Evolutionary conservation across 306 rosid genomes (phyloP), one percentile per base, ranked within the genome.

Genomic region (Begonia masoniana): DNA sequence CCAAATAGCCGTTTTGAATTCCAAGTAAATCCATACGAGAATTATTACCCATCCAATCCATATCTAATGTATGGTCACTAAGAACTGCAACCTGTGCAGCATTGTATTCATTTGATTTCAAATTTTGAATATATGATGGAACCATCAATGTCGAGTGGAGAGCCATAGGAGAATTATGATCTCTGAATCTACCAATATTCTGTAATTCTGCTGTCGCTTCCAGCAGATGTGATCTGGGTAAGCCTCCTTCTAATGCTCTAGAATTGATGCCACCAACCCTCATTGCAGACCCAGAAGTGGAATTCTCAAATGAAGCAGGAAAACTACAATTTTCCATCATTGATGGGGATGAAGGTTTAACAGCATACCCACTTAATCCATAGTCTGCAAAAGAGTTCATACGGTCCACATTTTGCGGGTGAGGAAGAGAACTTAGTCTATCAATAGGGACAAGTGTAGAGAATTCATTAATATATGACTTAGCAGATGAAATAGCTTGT

Each of bases 1-100:
- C 99, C 15, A 81, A 68, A 69, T 86, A 83, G 50, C 84, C 99
- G 68, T 86, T 86, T 67, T 91, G 99, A 59, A 77, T 72, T 59
- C 80, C 95, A 17, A 76, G 80, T 56, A 83, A 59, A 72, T 78
- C 84, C 86, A 81, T 71, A 61, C 80, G 81, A 13, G 82, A 63
- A 26, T 6, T 26, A 56, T 75, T 77, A 13, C 80, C 76, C 62
- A 84, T 67, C 65, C 85, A 80, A 57, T 79, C 85, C 62, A 84
- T 67, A 15, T 86, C 88, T 53, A 70, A 65, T 2, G 82, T 62
- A 39, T 82, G 85, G 52, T 89, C 95, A 51, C 68, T 79, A 24
- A 76, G 71, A 66, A 77, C 81, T 47, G 80, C 79, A 58, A 79
- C 75, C 76, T 88, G 97, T 50, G 89, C 82, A 23, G 84, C 76